Percentiles rank a stretch among this genome's conserved stretches.
These are phyloP conservation scores for Spiromastix sp. DNA, from an alignment of 2,329 filamentous ascomycete genomes.

Conservation along the genomic window DNA sequence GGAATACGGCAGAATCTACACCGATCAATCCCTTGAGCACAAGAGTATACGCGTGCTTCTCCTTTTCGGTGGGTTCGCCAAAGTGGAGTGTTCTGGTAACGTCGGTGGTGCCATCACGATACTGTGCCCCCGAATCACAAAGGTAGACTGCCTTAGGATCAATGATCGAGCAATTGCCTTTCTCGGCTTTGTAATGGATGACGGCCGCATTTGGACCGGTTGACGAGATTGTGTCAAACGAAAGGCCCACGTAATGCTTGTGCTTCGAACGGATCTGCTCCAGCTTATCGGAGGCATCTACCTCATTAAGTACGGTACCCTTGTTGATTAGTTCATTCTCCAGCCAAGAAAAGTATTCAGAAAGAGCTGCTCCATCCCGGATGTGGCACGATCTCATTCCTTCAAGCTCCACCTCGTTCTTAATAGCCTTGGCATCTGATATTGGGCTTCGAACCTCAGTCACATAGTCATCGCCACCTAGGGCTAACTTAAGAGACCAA, in stretches of 20 bases:
- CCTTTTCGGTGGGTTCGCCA: slow-evolving; percentile 68
- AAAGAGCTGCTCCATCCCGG: slow-evolving; percentile 81
- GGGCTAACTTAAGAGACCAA: slow-evolving; percentile 78
- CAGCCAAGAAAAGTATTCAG: slow-evolving; percentile 92
- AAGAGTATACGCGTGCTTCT: slow-evolving; percentile 83
- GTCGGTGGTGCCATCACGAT: slow-evolving; percentile 89
- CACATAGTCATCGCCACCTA: slow-evolving; percentile 76
- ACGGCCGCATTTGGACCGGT: slow-evolving; percentile 87
- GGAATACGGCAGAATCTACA: slow-evolving; percentile 76
- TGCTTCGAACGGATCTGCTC: slow-evolving; percentile 52
- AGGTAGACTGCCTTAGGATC: slow-evolving; percentile 82
- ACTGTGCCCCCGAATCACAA: slow-evolving; percentile 96
- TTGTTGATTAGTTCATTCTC: slow-evolving; percentile 75
- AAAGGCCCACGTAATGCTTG: slow-evolving; percentile 75
- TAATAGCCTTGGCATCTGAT: slow-evolving; percentile 83
- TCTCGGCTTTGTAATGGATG: slow-evolving; percentile 90
- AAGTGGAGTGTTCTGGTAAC: slow-evolving; percentile 92
- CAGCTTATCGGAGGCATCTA: slow-evolving; percentile 83
- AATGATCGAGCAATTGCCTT: slow-evolving; percentile 68
- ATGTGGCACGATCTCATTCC: slow-evolving; percentile 94
- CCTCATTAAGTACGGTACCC: slow-evolving; percentile 69
- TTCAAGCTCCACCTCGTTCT: slow-evolving; percentile 79
- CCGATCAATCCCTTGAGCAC: slow-evolving; percentile 92
- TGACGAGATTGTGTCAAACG: slow-evolving; percentile 92
- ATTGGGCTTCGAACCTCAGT: slow-evolving; percentile 83